These are phyloP conservation scores for Malbranchea zuffiana DNA, from an alignment of 2,329 filamentous ascomycete genomes.

Conservation along the genomic window DNA sequence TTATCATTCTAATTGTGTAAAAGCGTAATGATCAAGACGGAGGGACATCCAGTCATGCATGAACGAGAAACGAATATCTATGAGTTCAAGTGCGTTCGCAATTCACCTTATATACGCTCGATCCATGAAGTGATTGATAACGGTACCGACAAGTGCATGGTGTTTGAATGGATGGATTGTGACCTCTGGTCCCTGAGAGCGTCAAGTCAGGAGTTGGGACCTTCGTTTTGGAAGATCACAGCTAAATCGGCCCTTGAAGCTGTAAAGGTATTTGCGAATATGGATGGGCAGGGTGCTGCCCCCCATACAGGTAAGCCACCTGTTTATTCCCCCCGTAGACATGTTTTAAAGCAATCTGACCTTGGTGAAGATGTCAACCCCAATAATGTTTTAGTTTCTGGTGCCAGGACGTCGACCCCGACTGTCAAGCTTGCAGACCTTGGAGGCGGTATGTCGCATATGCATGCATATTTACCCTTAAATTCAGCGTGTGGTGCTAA, in stretches of 20 bases:
- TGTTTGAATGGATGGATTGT: constrained; percentile 12
- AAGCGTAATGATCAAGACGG: constrained; percentile 9
- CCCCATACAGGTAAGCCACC: constrained; percentile 10
- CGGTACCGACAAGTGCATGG: constrained; percentile 12
- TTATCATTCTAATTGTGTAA: constrained; percentile 9
- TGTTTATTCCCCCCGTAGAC: background rate
- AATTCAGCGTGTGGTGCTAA: background rate
- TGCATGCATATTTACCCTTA: background rate
- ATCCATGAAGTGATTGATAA: constrained; percentile 11
- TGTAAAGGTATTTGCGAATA: constrained; percentile 10
- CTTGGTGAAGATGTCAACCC: constrained; percentile 9
- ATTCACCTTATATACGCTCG: constrained; percentile 8
- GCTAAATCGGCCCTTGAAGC: constrained; percentile 12
- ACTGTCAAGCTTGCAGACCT: constrained; percentile 12
- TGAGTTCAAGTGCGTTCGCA: constrained; percentile 7
- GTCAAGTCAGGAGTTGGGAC: background rate
- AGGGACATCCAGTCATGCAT: constrained; percentile 4
- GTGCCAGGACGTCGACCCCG: constrained; percentile 3
- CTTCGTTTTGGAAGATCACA: constrained; percentile 4
- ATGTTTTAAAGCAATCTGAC: background rate
- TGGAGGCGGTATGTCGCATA: constrained; percentile 4
- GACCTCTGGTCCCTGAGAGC: constrained; percentile 12
- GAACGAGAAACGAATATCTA: constrained; percentile 8
- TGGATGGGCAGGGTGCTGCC: constrained; percentile 12
- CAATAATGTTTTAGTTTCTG: constrained; percentile 13